Evolutionary conservation across 2,329 filamentous ascomycete species (phyloP).

Genomic region (Ophiocordyceps camponoti-leonardi): DNA sequence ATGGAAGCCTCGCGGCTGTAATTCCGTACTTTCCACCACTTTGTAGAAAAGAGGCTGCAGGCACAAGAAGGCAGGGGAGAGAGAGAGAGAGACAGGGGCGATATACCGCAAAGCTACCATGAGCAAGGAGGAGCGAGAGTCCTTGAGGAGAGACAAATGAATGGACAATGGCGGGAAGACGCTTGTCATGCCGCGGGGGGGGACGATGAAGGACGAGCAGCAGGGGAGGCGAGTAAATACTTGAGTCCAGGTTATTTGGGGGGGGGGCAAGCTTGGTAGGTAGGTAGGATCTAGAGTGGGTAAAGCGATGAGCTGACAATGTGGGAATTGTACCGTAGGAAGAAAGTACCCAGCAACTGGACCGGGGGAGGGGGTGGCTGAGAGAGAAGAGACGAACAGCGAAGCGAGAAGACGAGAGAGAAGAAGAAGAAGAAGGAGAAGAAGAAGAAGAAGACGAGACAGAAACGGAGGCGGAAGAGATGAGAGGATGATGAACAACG

Average conservation of each 20-base stretch:
- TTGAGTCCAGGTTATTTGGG: conserved; percentile 16
- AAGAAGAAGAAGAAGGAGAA: too few species aligned
- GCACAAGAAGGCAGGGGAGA: background rate
- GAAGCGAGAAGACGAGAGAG: background rate
- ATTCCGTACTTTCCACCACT: conserved; percentile 10
- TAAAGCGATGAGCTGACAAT: conserved; percentile 15
- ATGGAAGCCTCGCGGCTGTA: conserved; percentile 18
- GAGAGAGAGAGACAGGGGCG: background rate
- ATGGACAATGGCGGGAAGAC: conserved; percentile 3
- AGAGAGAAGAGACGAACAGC: background rate
- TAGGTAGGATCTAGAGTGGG: conserved; percentile 17
- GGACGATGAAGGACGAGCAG: conserved; percentile 12
- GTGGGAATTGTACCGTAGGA: conserved; percentile 6
- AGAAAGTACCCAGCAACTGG: background rate
- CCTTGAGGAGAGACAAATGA: conserved; percentile 1
- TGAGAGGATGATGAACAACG: background rate
- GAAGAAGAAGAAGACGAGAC: too few species aligned
- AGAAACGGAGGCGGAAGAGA: background rate
- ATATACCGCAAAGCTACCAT: background rate
- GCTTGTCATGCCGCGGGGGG: conserved; percentile 5
- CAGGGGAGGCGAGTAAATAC: conserved; percentile 13
- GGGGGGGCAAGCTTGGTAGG: conserved; percentile 5
- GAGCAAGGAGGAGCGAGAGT: conserved; percentile 1
- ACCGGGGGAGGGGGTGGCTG: background rate
- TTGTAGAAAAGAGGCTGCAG: conserved; percentile 3